A percentile compares a stretch with the other conserved stretches of the same genome.
Conservation (phyloP, 257 asterid species). For the Solanum piurae region DNA sequence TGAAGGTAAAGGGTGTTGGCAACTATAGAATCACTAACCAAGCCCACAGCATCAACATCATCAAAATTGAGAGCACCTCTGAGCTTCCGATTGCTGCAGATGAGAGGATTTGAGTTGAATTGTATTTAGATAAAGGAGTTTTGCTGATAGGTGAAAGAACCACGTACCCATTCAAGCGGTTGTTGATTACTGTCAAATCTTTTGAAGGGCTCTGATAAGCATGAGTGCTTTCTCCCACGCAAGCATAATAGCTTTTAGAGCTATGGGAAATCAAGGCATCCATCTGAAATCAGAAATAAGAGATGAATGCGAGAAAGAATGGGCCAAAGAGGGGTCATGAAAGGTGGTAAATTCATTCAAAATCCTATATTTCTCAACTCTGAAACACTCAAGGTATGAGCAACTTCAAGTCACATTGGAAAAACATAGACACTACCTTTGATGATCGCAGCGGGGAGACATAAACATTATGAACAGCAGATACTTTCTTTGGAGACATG, state of each 20-base stretch:
- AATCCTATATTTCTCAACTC: neutral
- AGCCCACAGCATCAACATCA: conserved; percentile 66
- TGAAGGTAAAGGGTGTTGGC: conserved; percentile 61
- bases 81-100: conserved; percentile 59
- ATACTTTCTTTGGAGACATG: conserved; percentile 99
- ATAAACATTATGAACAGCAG: conserved; percentile 79
- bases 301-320: neutral
- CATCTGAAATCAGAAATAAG: conserved; percentile 45
- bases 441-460: conserved; percentile 91
- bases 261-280: conserved; percentile 82
- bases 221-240: conserved; percentile 97
- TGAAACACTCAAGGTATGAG: neutral
- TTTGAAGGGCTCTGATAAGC: conserved; percentile 99
- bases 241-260: conserved; percentile 90
- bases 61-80: conserved; percentile 74
- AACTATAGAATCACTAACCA: conserved; percentile 82
- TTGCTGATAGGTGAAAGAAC: neutral
- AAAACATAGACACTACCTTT: conserved; percentile 37
- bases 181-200: conserved; percentile 78
- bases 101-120: neutral
- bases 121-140: neutral
- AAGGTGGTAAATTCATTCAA: neutral
- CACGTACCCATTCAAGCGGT: conserved; percentile 74
- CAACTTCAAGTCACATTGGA: neutral
- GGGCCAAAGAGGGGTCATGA: neutral